Evolutionary conservation across 345 rosid species (phyloP).

Genomic region (Erodium maritimum): DNA sequence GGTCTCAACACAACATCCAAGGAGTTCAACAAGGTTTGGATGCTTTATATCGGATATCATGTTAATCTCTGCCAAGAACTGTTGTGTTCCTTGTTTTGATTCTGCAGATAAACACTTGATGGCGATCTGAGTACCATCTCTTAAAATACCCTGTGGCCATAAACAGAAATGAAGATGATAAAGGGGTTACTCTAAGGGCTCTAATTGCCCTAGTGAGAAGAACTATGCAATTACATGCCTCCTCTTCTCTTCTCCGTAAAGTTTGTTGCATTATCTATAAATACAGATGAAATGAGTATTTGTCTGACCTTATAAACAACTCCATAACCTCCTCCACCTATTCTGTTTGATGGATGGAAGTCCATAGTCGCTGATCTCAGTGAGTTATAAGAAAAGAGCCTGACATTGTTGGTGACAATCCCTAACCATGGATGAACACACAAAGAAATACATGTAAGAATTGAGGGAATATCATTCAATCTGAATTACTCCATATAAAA

Average conservation of each 20-base stretch:
- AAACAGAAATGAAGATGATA: too few relatives aligned
- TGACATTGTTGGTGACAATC: conserved; percentile 51
- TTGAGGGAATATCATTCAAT: neutral
- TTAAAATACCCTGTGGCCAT: conserved; percentile 39
- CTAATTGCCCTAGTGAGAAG: too few relatives aligned
- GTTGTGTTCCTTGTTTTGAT: conserved; percentile 47
- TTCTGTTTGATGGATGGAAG: conserved; percentile 24
- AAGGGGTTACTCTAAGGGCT: too few relatives aligned
- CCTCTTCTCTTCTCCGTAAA: too few relatives aligned
- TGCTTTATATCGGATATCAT: conserved; percentile 40
- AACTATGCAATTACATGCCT: too few relatives aligned
- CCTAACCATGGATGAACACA: conserved; percentile 25
- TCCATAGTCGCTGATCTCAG: conserved; percentile 60
- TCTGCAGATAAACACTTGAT: conserved; percentile 48
- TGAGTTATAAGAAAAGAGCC: conserved; percentile 58
- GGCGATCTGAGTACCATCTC: conserved; percentile 47
- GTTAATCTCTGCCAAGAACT: conserved; percentile 54
- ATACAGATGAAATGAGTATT: conserved; percentile 10
- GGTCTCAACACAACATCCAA: conserved; percentile 56
- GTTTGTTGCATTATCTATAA: too few relatives aligned
- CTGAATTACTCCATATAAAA: neutral
- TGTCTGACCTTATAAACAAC: conserved; percentile 71
- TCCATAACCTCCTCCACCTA: conserved; percentile 65
- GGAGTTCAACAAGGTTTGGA: conserved; percentile 54
- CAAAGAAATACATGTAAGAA: too few relatives aligned